Evolutionary conservation across 495 filamentous ascomycete species (phyloP).

Genomic region (Hypoxylon subgilvum): DNA sequence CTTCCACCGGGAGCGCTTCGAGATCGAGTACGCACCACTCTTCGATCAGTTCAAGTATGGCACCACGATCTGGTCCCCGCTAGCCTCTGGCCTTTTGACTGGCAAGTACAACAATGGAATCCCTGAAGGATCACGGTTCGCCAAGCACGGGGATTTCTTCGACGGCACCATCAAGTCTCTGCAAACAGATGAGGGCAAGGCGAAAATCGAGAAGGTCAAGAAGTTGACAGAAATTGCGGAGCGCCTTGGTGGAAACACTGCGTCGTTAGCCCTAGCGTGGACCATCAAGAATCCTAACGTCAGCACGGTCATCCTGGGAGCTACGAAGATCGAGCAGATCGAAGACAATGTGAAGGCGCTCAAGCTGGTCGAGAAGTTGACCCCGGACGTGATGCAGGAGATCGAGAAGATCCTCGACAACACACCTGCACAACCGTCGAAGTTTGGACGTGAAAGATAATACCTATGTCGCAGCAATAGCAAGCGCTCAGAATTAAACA

Average conservation of each 20-base stretch:
- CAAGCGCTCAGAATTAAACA: too few relatives aligned
- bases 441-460: constrained; percentile 28
- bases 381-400: constrained; percentile 70
- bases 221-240: constrained; percentile 67
- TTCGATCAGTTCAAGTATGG: constrained; percentile 69
- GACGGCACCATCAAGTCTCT: constrained; percentile 45
- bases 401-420: constrained; percentile 62
- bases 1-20: constrained; percentile 61
- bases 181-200: constrained; percentile 37
- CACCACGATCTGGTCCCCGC: constrained; percentile 74
- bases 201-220: constrained; percentile 53
- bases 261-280: constrained; percentile 71
- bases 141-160: constrained; percentile 52
- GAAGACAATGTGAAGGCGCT: constrained; percentile 70
- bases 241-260: constrained; percentile 61
- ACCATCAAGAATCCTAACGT: constrained; percentile 77
- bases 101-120: constrained; percentile 81
- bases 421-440: constrained; percentile 11
- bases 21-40: constrained; percentile 68
- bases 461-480: too few relatives aligned
- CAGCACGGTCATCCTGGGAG: constrained; percentile 74
- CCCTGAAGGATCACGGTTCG: constrained; percentile 62
- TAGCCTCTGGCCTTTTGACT: constrained; percentile 72
- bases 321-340: constrained; percentile 73
- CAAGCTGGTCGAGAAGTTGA: constrained; percentile 66